Evolutionary conservation across 1,284 basidiomycete species (phyloP), one percentile per base, ranked within the genome.

Genomic region (Earliella scabrosa): DNA sequence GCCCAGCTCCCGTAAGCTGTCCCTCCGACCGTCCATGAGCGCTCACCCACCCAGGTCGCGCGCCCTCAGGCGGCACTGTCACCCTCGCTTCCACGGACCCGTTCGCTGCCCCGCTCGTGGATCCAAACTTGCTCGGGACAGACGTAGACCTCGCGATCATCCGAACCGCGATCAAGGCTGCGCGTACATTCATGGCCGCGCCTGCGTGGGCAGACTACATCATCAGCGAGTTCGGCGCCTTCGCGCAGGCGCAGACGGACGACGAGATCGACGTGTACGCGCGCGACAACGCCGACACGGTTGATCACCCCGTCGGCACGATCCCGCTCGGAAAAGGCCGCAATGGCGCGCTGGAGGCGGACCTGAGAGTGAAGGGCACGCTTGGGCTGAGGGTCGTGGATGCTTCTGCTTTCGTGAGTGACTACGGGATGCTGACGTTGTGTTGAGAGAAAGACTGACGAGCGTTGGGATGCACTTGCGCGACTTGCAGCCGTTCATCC

Each of bases 261-360:
- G 60, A 27, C 1, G 51, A 63, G 53, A 38, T 67, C 35, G 54
- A 58, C 10, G 56, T 45, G 23, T 66, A 58, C 38, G 53, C 52
- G 11, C 56, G 62, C n/a, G 41, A 55, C 26, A 45, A 54, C 40
- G 27, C 61, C 16, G 49, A 45, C 6, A 62, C 66, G 2, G 47
- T 65, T 20, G 57, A 47, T 16, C 68, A 71, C 34, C 58, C 64
- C 2, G 51, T 66, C 23, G 64, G 66, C 20, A 69, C 66, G 3
- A 63, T 66, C 0, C 20, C 48, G 16, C 66, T 71, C 66, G 50
- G 61, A 1, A 50, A n/a, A n/a, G 45, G 35, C 1, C 31, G 20
- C 3, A 64, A 63, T 4, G 72, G 70, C 14, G 83, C 85, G 24
- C 81, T 87, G 39, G 80, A 82, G 68, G 74, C 82, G 2, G 75